Evolutionary conservation across 1,284 basidiomycete species (phyloP), one percentile per base, ranked within the genome.

Genomic region (Mrakiaceae sp.): DNA sequence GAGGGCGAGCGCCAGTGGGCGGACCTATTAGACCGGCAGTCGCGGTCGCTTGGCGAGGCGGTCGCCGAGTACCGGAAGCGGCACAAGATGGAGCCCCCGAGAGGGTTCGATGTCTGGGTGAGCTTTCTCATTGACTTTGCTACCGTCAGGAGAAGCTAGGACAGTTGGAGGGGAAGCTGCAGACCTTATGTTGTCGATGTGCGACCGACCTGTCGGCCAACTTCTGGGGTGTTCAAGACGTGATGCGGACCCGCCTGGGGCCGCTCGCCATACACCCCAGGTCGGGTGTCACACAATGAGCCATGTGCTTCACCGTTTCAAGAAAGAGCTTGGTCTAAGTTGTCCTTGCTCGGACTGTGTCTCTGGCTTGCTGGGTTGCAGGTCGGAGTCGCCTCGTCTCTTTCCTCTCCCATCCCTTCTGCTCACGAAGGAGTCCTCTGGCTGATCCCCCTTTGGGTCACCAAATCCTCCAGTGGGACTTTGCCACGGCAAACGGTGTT

Each of bases 1-100:
- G 72, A 77, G 16, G 79, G 78, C 11, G 77, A 79, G 68, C 60
- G 69, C 11, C 76, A 77, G 61, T 81, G 79, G 79, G 73, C 76
- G 54, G 67, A 70, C 10, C 73, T 75, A 69, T 64, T 80, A 12
- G 67, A 72, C 11, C 68, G 71, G 64, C 79, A 81, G 74, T 77
- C 75, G 66, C 75, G 73, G 69, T 77, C 77, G 12, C 70, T 81
- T 44, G 75, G 77, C 56, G 73, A 80, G 68, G 79, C 79, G 7
- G 78, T 77, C 3, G 66, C 73, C 53, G 75, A 76, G 67, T 81
- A 81, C 70, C 72, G 73, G 62, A 69, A 71, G 60, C 71, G 75
- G 58, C 79, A 78, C 72, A 72, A 71, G 2, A 71, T 73, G 58
- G 69, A 73, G 39, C 79, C 79, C 3, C 79, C 79, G 0, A 73